A percentile compares a stretch with the other conserved stretches of the same genome.
These are phyloP conservation scores for Pseudogymnoascus sp. DNA, from an alignment of 2,329 filamentous ascomycete genomes.

Conservation along the genomic window DNA sequence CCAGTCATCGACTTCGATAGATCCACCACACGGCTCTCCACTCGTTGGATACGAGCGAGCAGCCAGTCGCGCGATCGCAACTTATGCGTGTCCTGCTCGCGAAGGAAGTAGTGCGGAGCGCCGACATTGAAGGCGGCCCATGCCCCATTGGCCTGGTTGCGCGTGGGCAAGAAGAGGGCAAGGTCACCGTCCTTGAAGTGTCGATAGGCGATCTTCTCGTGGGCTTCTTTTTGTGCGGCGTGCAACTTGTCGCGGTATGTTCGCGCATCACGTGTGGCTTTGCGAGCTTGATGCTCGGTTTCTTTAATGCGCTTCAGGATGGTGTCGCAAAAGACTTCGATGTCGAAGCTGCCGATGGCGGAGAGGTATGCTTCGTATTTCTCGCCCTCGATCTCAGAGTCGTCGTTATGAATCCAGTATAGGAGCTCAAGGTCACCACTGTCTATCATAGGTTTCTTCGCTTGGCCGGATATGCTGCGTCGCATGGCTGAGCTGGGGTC, in stretches of 20 bases:
- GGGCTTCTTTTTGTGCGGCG: constrained; percentile 69
- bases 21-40: constrained; percentile 90
- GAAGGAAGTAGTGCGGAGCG: constrained; percentile 92
- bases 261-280: constrained; percentile 83
- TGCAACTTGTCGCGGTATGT: constrained; percentile 83
- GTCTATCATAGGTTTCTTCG: constrained; percentile 47
- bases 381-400: constrained; percentile 56
- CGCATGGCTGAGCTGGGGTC: constrained; percentile 46
- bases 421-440: constrained; percentile 63
- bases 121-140: constrained; percentile 99
- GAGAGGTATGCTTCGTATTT: constrained; percentile 70
- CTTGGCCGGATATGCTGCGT: constrained; percentile 40
- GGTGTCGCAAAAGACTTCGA: constrained; percentile 75
- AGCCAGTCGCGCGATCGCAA: constrained; percentile 85
- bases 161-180: constrained; percentile 84
- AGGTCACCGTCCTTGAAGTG: constrained; percentile 96
- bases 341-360: constrained; percentile 68
- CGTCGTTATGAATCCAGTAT: constrained; percentile 70
- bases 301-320: constrained; percentile 87
- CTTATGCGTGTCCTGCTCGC: constrained; percentile 83
- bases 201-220: constrained; percentile 92
- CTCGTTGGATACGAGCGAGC: constrained; percentile 82
- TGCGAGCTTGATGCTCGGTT: constrained; percentile 84
- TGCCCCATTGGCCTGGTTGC: constrained; percentile 86
- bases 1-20: constrained; percentile 62